phyloP scores from a whole-genome alignment of 2,329 filamentous ascomycete species.

The Colletotrichum sp. region DNA sequence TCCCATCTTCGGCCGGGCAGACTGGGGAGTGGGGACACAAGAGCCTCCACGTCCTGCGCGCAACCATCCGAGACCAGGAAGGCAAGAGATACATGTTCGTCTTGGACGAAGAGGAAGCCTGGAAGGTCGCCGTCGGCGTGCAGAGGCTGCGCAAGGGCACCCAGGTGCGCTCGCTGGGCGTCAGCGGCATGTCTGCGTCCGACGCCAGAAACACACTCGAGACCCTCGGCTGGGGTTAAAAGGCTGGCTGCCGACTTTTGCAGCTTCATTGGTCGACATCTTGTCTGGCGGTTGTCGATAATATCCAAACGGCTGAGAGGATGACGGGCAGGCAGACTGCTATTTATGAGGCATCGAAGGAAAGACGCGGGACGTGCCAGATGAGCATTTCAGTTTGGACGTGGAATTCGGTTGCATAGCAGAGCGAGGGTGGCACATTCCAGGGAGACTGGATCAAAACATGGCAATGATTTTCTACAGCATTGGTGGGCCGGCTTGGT shows the following conservation, averaged over 20 bases:
- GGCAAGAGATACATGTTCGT: constrained; percentile 71
- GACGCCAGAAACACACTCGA: constrained; percentile 63
- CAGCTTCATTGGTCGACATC: background rate
- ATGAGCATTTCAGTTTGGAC: constrained; percentile 1
- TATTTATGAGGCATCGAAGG: background rate
- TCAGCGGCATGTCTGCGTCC: constrained; percentile 57
- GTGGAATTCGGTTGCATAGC: constrained; percentile 23
- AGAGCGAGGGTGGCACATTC: constrained; percentile 19
- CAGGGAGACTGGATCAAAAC: constrained; percentile 7
- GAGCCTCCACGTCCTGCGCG: constrained; percentile 66
- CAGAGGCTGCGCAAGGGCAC: constrained; percentile 64
- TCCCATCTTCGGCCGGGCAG: constrained; percentile 43
- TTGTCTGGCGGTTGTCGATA: background rate
- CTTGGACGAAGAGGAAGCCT: constrained; percentile 66
- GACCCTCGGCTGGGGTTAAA: constrained; percentile 59
- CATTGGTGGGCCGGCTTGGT: background rate
- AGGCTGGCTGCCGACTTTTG: background rate
- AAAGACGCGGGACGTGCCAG: background rate
- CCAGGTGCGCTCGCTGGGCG: constrained; percentile 62
- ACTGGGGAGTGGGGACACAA: constrained; percentile 59
- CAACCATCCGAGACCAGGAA: constrained; percentile 68
- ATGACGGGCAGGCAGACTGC: background rate
- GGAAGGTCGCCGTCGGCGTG: constrained; percentile 69
- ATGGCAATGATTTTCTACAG: constrained; percentile 1
- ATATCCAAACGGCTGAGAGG: background rate